Percentiles rank a stretch among this genome's conserved stretches.
Conservation (phyloP, 768 basidiomycete genomes). For the Podaxis sp. region DNA sequence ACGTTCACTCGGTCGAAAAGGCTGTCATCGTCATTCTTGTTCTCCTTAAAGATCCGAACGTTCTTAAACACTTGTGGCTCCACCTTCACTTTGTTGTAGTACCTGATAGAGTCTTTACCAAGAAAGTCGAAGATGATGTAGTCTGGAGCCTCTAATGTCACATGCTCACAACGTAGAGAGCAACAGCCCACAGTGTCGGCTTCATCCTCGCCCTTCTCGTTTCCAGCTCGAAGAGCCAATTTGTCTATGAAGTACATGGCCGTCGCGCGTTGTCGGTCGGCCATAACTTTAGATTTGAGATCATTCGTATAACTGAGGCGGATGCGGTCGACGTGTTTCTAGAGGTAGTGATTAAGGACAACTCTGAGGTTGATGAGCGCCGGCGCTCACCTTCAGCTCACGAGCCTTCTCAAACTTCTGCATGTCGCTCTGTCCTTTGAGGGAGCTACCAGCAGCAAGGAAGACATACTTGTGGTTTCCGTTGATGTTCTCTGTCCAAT, state of each 20-base stretch:
- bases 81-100: conserved; percentile 89
- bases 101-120: conserved; percentile 98
- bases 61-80: conserved; percentile 97
- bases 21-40: conserved; percentile 83
- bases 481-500: conserved; percentile 99
- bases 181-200: conserved; percentile 99
- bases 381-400: conserved; percentile 74
- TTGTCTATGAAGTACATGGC: conserved; percentile 99
- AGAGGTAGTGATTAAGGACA: conserved; percentile 7
- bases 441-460: conserved; percentile 92
- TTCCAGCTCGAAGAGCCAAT: conserved; percentile 96
- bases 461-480: conserved; percentile 97
- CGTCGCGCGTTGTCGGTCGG: conserved; percentile 94
- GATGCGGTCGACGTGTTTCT: conserved; percentile 91
- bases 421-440: conserved; percentile 99
- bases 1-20: conserved; percentile 96
- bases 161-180: conserved; percentile 94
- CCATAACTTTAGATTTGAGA: conserved; percentile 89
- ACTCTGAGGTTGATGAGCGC: neutral
- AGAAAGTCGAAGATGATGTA: conserved; percentile 94
- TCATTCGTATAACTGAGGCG: conserved; percentile 85
- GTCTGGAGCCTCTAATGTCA: conserved; percentile 87
- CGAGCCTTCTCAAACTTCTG: conserved; percentile 97
- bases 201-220: conserved; percentile 99
- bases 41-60: conserved; percentile 94